These are phyloP conservation scores for Mariannaea elegans DNA, from an alignment of 2,329 filamentous ascomycete genomes.

Conservation along the genomic window DNA sequence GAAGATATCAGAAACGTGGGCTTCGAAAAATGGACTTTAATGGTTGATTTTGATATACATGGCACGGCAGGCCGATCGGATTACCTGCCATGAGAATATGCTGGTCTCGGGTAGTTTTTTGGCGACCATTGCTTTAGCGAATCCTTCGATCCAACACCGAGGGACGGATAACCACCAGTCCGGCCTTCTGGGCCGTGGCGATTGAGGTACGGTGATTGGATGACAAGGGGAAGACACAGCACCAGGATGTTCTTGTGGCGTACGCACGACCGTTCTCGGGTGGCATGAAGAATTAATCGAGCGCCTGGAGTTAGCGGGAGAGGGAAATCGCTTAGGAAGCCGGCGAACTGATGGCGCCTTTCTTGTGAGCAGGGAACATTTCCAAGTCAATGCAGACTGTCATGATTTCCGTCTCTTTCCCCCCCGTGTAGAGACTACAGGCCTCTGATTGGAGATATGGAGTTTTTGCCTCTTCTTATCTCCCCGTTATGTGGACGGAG, in stretches of 20 bases:
- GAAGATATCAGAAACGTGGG: not conserved
- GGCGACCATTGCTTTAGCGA: not conserved
- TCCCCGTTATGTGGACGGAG: not conserved
- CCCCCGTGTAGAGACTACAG: no score
- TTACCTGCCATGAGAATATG: not conserved
- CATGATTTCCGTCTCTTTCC: no score
- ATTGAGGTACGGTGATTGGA: not conserved
- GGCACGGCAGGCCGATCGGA: not conserved
- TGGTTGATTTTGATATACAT: not conserved
- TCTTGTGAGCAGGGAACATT: not conserved
- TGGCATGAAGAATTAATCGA: not conserved
- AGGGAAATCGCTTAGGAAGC: constrained; percentile 4
- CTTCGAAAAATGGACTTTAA: not conserved
- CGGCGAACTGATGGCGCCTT: not conserved
- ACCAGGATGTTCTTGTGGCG: not conserved
- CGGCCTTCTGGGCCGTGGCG: not conserved
- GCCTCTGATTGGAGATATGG: not conserved
- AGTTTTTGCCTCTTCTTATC: not conserved
- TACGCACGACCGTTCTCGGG: not conserved
- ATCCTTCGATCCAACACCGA: not conserved
- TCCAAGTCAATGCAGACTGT: no score
- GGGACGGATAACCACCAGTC: not conserved
- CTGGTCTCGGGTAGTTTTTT: constrained; percentile 9
- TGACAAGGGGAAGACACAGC: no score
- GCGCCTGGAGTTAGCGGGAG: not conserved